A percentile compares a stretch with the other conserved stretches of the same genome.
phyloP scores from a whole-genome alignment of 2,329 filamentous ascomycete genomes.

The Drechslera avenae region DNA sequence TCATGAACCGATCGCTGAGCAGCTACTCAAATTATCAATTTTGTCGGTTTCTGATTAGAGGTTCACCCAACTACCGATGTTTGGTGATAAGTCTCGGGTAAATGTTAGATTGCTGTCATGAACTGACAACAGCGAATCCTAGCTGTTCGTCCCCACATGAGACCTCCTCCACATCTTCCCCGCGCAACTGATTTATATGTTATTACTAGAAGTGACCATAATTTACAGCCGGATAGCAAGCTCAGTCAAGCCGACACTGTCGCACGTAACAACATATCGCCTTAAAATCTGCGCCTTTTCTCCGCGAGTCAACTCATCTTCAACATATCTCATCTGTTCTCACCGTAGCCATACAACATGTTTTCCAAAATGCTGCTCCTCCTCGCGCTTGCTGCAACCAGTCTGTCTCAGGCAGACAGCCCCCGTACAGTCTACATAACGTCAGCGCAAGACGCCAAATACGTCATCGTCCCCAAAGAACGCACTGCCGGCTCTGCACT shows the following conservation, averaged over 20 bases:
- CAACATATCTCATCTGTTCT: too few relatives aligned
- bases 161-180: slow-evolving; percentile 1
- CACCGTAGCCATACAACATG: too few relatives aligned
- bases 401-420: slow-evolving; percentile 30
- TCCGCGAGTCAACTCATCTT: too few relatives aligned
- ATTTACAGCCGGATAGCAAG: not conserved
- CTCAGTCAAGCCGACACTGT: too few relatives aligned
- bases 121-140: slow-evolving; percentile 1
- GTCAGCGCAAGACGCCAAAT: slow-evolving; percentile 36
- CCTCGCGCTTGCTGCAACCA: slow-evolving; percentile 27
- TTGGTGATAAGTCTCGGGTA: slow-evolving; percentile 9
- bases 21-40: not conserved
- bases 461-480: slow-evolving; percentile 35
- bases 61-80: slow-evolving; percentile 12
- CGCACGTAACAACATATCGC: too few relatives aligned
- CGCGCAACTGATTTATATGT: slow-evolving; percentile 7
- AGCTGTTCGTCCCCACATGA: not conserved
- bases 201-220: not conserved
- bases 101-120: slow-evolving; percentile 8
- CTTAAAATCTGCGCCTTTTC: too few relatives aligned
- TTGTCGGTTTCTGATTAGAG: not conserved
- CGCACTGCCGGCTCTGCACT: slow-evolving; percentile 25
- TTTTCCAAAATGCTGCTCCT: slow-evolving; percentile 20
- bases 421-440: slow-evolving; percentile 40
- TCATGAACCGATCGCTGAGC: not conserved